Evolutionary conservation across 306 rosid genomes (phyloP).

Genomic region (Argentina anserina): DNA sequence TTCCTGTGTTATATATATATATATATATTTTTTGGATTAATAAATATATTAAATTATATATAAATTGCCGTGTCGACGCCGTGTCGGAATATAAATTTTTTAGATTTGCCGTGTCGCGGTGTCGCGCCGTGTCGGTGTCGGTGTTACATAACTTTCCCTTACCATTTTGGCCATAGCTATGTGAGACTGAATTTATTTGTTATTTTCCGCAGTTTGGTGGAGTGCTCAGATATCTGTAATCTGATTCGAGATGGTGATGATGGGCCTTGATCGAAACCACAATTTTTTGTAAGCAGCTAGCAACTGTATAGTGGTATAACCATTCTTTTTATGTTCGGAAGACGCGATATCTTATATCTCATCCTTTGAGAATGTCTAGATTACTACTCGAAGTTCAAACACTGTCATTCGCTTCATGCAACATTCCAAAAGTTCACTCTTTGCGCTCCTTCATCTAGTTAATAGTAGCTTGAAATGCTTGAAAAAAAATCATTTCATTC

Average conservation of each 20-base stretch:
- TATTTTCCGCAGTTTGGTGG: slow-evolving; percentile 71
- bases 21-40: too few relatives aligned
- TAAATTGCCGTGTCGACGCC: too few relatives aligned
- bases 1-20: too few relatives aligned
- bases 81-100: too few relatives aligned
- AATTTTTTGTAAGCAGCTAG: background rate
- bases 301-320: background rate
- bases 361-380: background rate
- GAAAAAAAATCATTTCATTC: background rate
- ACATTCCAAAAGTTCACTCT: too few relatives aligned
- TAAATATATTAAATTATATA: too few relatives aligned
- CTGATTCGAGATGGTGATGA: slow-evolving; percentile 62
- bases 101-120: too few relatives aligned
- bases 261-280: slow-evolving; percentile 36
- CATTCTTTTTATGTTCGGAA: too few relatives aligned
- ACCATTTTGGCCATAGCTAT: background rate
- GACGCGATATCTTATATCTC: too few relatives aligned
- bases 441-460: background rate
- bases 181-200: background rate
- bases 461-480: background rate
- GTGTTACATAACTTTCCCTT: too few relatives aligned
- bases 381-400: background rate
- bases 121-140: too few relatives aligned
- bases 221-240: slow-evolving; percentile 89
- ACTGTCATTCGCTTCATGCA: background rate